Evolutionary conservation across 352 stramenopile species (phyloP), one percentile per base, ranked within the genome.

Genomic region (Phytophthora pluvialis): DNA sequence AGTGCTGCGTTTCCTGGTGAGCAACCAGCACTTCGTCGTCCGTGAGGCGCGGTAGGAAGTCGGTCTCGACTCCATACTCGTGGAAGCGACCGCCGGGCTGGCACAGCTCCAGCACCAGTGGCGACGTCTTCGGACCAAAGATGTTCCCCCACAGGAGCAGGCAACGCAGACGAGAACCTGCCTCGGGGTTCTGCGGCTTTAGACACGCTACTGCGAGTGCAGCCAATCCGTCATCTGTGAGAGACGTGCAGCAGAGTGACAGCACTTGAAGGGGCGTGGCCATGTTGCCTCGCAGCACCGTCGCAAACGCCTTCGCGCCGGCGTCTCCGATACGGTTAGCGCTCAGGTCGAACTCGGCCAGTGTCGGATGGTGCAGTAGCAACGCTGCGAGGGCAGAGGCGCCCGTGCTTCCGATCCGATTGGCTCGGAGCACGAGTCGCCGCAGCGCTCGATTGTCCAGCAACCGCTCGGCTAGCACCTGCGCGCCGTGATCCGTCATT

Each of bases 71-170:
- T 44, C 60, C 46, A 33, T 58, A 64, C n/a, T 83, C 52, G 25
- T 67, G 36, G 39, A 88, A 84, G 5, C 69, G 66, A 5, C 70
- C 72, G 5, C 58, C 67, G 7, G 58, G 48, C 7, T 60, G 52
- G 32, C 70, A 78, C 13, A 93, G 63, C 40, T 86, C 69, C 10
- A 78, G 18, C 47, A 90, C 77, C 1, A 81, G 44, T 18, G 31
- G 44, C 4, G 74, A 70, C 2, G 78, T 71, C 25, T 54, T 51
- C 6, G 51, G 43, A 16, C 82, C 81, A 63, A 91, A 93, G 57
- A 88, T 73, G 61, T 93, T 93, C 8, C 77, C 84, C 81, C 80
- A 93, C 7, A 93, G 70, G 29, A 91, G 42, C 39, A 93, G 60
- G 26, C 59, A 81, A 32, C 57, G 49, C 8, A 93, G 66, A 26